Evolutionary conservation across 306 rosid species (phyloP).

Genomic region (Lathyrus oleraceus): DNA sequence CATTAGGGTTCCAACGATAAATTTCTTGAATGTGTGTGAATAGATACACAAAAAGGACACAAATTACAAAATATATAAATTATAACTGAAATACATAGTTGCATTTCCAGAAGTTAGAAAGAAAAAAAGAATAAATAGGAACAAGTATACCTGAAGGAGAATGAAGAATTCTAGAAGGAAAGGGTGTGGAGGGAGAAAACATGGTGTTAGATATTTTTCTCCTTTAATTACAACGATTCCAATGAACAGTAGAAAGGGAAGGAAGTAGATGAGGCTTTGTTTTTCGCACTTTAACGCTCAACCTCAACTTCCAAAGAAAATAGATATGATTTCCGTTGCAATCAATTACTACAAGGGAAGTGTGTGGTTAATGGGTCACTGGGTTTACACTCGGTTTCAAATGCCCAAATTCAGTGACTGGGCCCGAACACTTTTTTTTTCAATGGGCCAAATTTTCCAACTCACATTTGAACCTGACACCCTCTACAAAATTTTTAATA

Average conservation of each 20-base stretch:
- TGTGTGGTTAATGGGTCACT: neutral
- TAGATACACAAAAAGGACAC: too few relatives aligned
- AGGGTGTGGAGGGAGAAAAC: constrained; percentile 59
- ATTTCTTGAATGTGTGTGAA: too few relatives aligned
- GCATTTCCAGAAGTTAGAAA: too few relatives aligned
- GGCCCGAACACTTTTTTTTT: too few relatives aligned
- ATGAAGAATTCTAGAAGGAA: constrained; percentile 58
- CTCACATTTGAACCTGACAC: too few relatives aligned
- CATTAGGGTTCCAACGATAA: too few relatives aligned
- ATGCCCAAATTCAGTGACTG: neutral
- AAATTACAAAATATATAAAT: too few relatives aligned
- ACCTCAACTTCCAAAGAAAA: neutral
- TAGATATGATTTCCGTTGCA: neutral
- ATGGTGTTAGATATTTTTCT: constrained; percentile 4
- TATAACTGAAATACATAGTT: too few relatives aligned
- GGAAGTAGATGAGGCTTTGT: neutral
- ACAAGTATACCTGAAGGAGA: constrained; percentile 32
- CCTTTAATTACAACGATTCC: neutral
- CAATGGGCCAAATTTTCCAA: too few relatives aligned
- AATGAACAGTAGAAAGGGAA: neutral
- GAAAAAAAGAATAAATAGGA: too few relatives aligned
- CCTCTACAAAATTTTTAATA: too few relatives aligned
- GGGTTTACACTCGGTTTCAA: neutral
- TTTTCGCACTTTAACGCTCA: neutral
- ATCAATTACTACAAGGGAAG: neutral